Evolutionary conservation across 805 yeast genomes (phyloP).

Genomic region (Helenozyma baotianmanensis): DNA sequence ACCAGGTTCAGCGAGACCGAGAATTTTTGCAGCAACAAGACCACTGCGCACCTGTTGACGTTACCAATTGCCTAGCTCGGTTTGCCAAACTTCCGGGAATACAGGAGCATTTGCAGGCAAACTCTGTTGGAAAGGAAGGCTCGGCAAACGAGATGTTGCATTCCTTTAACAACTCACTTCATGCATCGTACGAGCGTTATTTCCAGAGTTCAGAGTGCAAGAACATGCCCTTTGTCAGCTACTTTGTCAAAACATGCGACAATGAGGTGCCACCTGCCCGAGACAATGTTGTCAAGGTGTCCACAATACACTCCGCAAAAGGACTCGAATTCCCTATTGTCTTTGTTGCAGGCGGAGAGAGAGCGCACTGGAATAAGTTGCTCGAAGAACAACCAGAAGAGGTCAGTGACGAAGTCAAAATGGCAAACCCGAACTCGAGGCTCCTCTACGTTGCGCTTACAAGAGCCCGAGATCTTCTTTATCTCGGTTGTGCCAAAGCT

Average conservation of each 20-base stretch:
- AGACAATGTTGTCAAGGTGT: conserved; percentile 42
- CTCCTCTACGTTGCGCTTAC: conserved; percentile 64
- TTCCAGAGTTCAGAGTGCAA: conserved; percentile 3
- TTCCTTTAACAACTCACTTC: conserved; percentile 14
- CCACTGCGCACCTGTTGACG: conserved; percentile 9
- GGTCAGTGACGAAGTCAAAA: too few species aligned
- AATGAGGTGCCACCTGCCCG: conserved; percentile 27
- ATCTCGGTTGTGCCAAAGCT: conserved; percentile 20
- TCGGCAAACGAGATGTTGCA: conserved; percentile 6
- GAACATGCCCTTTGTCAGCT: conserved; percentile 26
- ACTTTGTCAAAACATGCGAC: conserved; percentile 38
- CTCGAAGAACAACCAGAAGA: too few species aligned
- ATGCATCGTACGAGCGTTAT: conserved; percentile 10
- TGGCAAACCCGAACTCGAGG: conserved; percentile 14
- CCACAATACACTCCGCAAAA: conserved; percentile 72
- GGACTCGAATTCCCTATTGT: conserved; percentile 73
- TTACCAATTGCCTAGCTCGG: conserved; percentile 9
- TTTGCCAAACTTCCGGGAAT: conserved; percentile 8
- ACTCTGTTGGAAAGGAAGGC: conserved; percentile 3
- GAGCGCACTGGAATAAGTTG: too few species aligned
- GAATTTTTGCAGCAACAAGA: conserved; percentile 1
- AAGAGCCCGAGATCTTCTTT: conserved; percentile 49
- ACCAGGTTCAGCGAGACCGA: conserved; percentile 12
- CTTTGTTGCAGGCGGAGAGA: conserved; percentile 40
- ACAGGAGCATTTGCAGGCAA: conserved; percentile 2